A percentile compares a stretch with the other conserved stretches of the same genome.
Evolutionary conservation across 106 monocot species (phyloP).

Genomic region (Phalaenopsis aphrodite): DNA sequence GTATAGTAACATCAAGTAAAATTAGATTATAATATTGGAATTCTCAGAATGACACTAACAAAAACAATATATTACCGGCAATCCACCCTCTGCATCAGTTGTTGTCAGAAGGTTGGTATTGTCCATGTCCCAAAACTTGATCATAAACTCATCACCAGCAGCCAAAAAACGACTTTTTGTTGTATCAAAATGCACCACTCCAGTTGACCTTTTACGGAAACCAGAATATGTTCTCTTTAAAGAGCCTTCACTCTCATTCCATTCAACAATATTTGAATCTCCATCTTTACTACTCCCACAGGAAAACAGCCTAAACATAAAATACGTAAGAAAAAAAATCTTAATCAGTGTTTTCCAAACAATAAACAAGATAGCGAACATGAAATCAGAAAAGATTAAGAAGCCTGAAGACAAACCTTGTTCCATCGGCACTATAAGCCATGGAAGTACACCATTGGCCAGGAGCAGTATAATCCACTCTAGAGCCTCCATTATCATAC

Average conservation of each 20-base stretch:
- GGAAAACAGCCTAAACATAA: conserved; percentile 35
- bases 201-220: conserved; percentile 20
- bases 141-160: conserved; percentile 36
- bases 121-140: conserved; percentile 57
- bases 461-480: conserved; percentile 48
- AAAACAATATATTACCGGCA: conserved; percentile 18
- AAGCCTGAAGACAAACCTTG: conserved; percentile 21
- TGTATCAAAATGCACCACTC: conserved; percentile 42
- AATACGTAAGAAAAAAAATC: not conserved
- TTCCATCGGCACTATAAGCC: conserved; percentile 58
- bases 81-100: conserved; percentile 31
- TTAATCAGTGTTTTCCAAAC: not conserved
- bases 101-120: conserved; percentile 23
- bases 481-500: conserved; percentile 43
- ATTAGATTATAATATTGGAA: not conserved
- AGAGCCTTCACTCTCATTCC: conserved; percentile 34
- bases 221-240: conserved; percentile 28
- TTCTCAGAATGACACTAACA: not conserved
- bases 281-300: conserved; percentile 50
- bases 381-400: not conserved
- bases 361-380: not conserved
- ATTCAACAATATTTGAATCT: conserved; percentile 32
- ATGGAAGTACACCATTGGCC: conserved; percentile 48
- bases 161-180: conserved; percentile 34
- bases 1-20: not conserved